These are phyloP conservation scores for Tubosaeta sp. DNA, from an alignment of 768 basidiomycete species.

Conservation along the genomic window DNA sequence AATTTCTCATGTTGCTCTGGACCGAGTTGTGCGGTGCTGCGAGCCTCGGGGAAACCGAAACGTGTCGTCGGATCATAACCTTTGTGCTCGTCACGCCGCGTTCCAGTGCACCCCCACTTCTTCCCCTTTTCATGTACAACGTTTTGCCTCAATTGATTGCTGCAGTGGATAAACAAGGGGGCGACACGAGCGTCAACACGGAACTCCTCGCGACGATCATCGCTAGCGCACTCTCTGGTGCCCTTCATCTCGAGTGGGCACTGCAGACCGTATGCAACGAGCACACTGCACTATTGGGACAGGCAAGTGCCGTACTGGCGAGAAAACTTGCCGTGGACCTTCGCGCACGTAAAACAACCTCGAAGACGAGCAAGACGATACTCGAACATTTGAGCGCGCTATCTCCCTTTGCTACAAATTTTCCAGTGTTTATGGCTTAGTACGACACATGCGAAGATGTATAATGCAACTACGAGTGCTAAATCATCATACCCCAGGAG, in stretches of 20 bases:
- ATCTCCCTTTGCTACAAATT: constrained; percentile 66
- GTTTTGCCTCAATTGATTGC: constrained; percentile 59
- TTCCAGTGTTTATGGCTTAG: constrained; percentile 53
- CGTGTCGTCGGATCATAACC: constrained; percentile 59
- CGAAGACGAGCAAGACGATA: constrained; percentile 46
- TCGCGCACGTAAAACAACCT: constrained; percentile 45
- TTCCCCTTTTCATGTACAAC: constrained; percentile 70
- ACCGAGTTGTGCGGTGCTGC: constrained; percentile 52
- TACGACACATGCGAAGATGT: constrained; percentile 1
- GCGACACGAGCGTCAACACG: constrained; percentile 50
- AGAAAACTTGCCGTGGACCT: constrained; percentile 63
- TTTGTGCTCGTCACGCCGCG: constrained; percentile 66
- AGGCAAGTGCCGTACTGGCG: constrained; percentile 60
- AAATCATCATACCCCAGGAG: constrained; percentile 40
- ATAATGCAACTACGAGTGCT: constrained; percentile 4
- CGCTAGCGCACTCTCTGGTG: constrained; percentile 60
- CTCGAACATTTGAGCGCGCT: constrained; percentile 58
- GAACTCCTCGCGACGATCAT: constrained; percentile 66
- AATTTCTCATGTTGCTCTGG: constrained; percentile 70
- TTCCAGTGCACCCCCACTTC: constrained; percentile 51
- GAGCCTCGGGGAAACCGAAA: constrained; percentile 56
- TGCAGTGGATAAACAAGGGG: constrained; percentile 46
- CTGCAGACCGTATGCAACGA: constrained; percentile 51
- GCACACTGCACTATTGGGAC: constrained; percentile 50
- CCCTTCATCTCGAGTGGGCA: constrained; percentile 70